These are phyloP conservation scores for Tetrahymena malaccensis DNA, from an alignment of 73 alveolate species.

Conservation along the genomic window DNA sequence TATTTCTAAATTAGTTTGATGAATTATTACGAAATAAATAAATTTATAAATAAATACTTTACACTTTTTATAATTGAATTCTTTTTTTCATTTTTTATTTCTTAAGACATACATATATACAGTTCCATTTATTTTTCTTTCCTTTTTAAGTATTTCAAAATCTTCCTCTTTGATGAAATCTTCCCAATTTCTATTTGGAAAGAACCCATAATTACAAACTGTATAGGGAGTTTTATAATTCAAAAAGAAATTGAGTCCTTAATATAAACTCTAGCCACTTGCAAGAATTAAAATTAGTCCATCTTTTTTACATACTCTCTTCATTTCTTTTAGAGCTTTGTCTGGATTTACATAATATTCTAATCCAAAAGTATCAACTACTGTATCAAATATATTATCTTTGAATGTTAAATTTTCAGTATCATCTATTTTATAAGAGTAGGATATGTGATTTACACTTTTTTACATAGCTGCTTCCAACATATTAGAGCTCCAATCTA, in stretches of 20 bases:
- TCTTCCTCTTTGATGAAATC: constrained; percentile 9
- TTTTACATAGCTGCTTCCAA: constrained; percentile 29
- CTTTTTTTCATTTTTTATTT: background rate
- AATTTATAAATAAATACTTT: too few species aligned
- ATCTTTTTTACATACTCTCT: constrained; percentile 39
- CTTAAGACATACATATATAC: constrained; percentile 21
- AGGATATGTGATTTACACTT: background rate
- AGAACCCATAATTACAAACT: constrained; percentile 3
- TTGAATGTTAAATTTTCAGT: constrained; percentile 24
- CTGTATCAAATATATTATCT: constrained; percentile 37
- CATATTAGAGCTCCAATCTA: constrained; percentile 39
- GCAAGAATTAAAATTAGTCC: constrained; percentile 24
- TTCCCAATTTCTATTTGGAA: constrained; percentile 39
- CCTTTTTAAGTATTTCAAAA: constrained; percentile 1
- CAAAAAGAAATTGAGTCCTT: constrained; percentile 3
- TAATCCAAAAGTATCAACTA: constrained; percentile 48
- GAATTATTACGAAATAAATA: too few species aligned
- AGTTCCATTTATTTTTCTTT: constrained; percentile 37
- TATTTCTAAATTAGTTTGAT: too few species aligned
- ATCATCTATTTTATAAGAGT: constrained; percentile 5
- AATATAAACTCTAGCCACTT: constrained; percentile 17
- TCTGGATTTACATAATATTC: constrained; percentile 46
- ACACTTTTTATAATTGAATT: background rate
- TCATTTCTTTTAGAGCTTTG: constrained; percentile 32
- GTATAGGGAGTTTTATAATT: constrained; percentile 13